phyloP scores from a whole-genome alignment of 2,329 filamentous ascomycete species.

The Aspergillus neoniger region DNA sequence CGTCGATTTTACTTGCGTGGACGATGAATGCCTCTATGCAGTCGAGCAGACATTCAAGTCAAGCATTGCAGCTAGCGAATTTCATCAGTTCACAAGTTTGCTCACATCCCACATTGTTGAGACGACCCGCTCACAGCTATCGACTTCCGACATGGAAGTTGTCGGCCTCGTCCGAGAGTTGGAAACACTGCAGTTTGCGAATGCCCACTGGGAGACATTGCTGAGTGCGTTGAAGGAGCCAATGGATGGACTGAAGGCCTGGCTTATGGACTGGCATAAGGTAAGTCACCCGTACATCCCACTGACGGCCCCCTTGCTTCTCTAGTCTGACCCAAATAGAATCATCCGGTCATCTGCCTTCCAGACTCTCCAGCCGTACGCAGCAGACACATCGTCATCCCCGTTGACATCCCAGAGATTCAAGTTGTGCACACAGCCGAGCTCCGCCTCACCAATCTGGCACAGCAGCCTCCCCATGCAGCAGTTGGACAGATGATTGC shows the following conservation, averaged over 20 bases:
- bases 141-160: constrained; percentile 54
- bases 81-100: constrained; percentile 51
- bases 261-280: constrained; percentile 61
- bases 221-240: constrained; percentile 53
- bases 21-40: constrained; percentile 66
- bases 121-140: constrained; percentile 49
- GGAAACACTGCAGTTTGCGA: constrained; percentile 53
- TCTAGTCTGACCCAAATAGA: constrained; percentile 25
- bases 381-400: constrained; percentile 72
- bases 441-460: constrained; percentile 36
- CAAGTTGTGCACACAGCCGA: constrained; percentile 76
- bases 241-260: constrained; percentile 48
- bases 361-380: constrained; percentile 39
- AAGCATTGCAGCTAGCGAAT: constrained; percentile 51
- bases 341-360: constrained; percentile 35
- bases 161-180: constrained; percentile 57
- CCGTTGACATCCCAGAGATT: constrained; percentile 83
- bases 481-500: constrained; percentile 51
- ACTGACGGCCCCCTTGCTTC: neutral
- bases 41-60: constrained; percentile 50
- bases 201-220: constrained; percentile 56
- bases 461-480: constrained; percentile 36
- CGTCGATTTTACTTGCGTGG: constrained; percentile 73
- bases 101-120: constrained; percentile 54
- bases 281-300: constrained; percentile 34